These are phyloP conservation scores for Phalaenopsis equestris DNA, from an alignment of 106 monocot genomes.

Conservation along the genomic window DNA sequence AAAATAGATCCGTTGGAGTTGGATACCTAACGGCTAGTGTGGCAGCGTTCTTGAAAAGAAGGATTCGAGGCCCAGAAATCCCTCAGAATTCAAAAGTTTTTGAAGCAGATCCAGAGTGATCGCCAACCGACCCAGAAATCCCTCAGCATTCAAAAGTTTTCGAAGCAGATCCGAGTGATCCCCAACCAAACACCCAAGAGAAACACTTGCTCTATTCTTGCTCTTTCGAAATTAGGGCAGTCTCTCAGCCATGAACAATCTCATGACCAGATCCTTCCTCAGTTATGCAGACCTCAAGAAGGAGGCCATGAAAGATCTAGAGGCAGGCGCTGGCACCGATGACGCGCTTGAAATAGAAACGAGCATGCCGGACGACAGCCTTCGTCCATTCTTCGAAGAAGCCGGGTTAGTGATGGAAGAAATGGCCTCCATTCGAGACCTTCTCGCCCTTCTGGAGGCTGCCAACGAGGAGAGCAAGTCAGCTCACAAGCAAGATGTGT, in stretches of 20 bases:
- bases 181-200: too few relatives aligned
- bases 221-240: not conserved
- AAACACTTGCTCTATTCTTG: too few relatives aligned
- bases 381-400: slow-evolving; percentile 38
- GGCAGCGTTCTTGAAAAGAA: too few relatives aligned
- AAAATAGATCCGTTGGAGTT: too few relatives aligned
- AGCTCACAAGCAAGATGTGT: slow-evolving; percentile 29
- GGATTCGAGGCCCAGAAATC: too few relatives aligned
- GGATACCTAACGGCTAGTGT: too few relatives aligned
- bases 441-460: slow-evolving; percentile 26
- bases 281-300: slow-evolving; percentile 50
- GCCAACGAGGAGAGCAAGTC: slow-evolving; percentile 41
- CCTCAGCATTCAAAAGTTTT: too few relatives aligned
- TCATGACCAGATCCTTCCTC: slow-evolving; percentile 44
- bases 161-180: too few relatives aligned
- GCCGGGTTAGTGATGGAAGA: slow-evolving; percentile 38
- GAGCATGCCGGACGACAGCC: slow-evolving; percentile 21
- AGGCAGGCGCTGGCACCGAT: slow-evolving; percentile 8
- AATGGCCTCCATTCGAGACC: slow-evolving; percentile 37
- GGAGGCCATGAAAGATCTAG: slow-evolving; percentile 39
- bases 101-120: too few relatives aligned
- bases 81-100: too few relatives aligned
- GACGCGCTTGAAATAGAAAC: slow-evolving; percentile 4
- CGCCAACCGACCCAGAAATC: too few relatives aligned
- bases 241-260: slow-evolving; percentile 31